Evolutionary conservation across 1,139 yeast genomes (phyloP).

Genomic region (Scheffersomyces quercinus): DNA sequence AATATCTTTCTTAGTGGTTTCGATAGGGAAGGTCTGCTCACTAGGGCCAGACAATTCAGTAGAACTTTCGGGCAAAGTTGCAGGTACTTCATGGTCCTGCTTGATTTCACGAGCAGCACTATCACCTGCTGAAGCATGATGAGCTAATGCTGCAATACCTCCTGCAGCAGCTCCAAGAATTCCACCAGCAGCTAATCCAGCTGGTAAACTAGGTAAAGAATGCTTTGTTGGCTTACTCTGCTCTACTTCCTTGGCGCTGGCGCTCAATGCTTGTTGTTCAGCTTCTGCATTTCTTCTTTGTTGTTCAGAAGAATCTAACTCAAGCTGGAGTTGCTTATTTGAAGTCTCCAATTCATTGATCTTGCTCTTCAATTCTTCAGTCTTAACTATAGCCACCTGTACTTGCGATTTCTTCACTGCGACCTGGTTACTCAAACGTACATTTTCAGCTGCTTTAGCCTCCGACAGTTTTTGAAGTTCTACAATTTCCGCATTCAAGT

Average conservation of each 20-base stretch:
- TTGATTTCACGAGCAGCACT: not conserved
- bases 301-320: conserved; percentile 24
- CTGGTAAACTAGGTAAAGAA: conserved; percentile 2
- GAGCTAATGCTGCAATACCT: conserved; percentile 20
- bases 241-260: conserved; percentile 28
- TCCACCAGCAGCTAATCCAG: conserved; percentile 22
- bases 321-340: conserved; percentile 24
- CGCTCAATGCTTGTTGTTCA: conserved; percentile 22
- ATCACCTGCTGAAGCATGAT: conserved; percentile 7
- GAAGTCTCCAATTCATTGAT: conserved; percentile 28
- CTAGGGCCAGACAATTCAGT: not conserved
- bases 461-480: conserved; percentile 60
- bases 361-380: conserved; percentile 41
- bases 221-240: conserved; percentile 11
- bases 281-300: conserved; percentile 6
- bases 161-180: conserved; percentile 29
- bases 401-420: conserved; percentile 72
- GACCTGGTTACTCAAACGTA: conserved; percentile 61
- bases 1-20: not conserved
- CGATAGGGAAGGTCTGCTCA: not conserved
- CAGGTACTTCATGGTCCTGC: conserved; percentile 16
- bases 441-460: conserved; percentile 51
- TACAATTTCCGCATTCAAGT: conserved; percentile 64
- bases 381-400: conserved; percentile 59
- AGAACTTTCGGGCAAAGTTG: conserved; percentile 15